Evolutionary conservation across 441 rosid species (phyloP), one percentile per base, ranked within the genome.

Genomic region (Pelargonium australe): DNA sequence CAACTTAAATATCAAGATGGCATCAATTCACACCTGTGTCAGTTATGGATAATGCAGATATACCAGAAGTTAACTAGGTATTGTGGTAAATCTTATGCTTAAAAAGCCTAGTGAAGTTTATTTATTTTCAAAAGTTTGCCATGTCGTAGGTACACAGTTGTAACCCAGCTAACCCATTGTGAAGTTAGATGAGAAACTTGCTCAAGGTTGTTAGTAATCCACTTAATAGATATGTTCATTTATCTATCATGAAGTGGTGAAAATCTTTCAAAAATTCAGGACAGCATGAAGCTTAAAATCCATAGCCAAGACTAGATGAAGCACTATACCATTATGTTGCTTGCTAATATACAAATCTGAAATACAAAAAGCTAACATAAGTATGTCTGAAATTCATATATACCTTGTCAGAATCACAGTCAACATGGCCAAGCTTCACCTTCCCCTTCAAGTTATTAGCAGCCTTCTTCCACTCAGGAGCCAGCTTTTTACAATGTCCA

Each of bases 381-480:
- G 23, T 64, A 28, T 3, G 55, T 64, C 55, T 28, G 66, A 28
- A 28, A 64, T 41, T 47, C 23, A 28, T 68, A 14, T 45, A 69
- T 82, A 95, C 99, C 98, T 92, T 81, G 73, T 95, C 96, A 53
- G 88, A 77, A 64, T 95, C 98, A 44, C 99, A 95, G 76, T 95
- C 91, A 75, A 95, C 95, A 66, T 95, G 98, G 68, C 99, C 99
- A 70, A 95, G 71, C 75, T 92, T 92, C 86, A 92, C 99, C 85
- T 92, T 95, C 73, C 99, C 99, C 84, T 86, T 85, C 95, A 95
- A 84, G 85, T 83, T 90, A 67, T 75, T 86, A 19, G 98, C 88
- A 82, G 99, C 99, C 85, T 75, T 92, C 81, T 89, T 92, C 99
- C 99, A 95, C 83, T 95, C 98, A 3, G 99, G 99, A 64, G 96